Conservation (phyloP, 805 yeast genomes). For the Yamadazyma olivae region DNA sequence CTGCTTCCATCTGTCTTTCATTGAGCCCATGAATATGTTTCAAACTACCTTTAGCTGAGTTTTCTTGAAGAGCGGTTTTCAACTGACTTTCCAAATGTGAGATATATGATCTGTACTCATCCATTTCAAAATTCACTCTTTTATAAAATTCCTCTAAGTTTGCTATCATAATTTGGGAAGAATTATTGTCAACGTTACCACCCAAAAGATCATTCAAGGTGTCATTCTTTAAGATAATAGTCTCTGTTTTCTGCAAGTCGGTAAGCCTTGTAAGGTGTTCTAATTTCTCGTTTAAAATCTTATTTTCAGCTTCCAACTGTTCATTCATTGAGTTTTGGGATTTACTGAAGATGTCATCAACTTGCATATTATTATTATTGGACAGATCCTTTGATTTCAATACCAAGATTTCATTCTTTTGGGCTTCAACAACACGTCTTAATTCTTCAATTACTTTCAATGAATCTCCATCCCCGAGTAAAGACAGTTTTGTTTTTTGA, state of each 20-base stretch:
- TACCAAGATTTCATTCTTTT: conserved; percentile 48
- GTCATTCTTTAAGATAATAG: conserved; percentile 56
- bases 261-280: conserved; percentile 67
- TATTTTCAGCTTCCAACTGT: conserved; percentile 57
- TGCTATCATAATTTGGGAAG: conserved; percentile 42
- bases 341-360: not conserved
- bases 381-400: conserved; percentile 18
- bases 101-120: conserved; percentile 59
- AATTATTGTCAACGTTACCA: conserved; percentile 30
- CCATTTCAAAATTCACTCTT: conserved; percentile 48
- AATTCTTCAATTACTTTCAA: conserved; percentile 49
- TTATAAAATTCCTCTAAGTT: conserved; percentile 48
- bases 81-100: conserved; percentile 57
- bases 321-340: conserved; percentile 7
- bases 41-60: not conserved
- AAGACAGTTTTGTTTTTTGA: conserved; percentile 42
- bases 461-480: conserved; percentile 33
- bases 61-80: conserved; percentile 23
- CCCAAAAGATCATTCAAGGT: conserved; percentile 57
- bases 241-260: conserved; percentile 57
- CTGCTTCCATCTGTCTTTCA: conserved; percentile 19
- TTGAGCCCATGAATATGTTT: conserved; percentile 8
- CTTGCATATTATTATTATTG: not conserved
- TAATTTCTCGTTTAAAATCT: conserved; percentile 59
- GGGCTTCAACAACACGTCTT: conserved; percentile 57